phyloP scores from a whole-genome alignment of 1,284 basidiomycete species.

The Ustilago nuda region DNA sequence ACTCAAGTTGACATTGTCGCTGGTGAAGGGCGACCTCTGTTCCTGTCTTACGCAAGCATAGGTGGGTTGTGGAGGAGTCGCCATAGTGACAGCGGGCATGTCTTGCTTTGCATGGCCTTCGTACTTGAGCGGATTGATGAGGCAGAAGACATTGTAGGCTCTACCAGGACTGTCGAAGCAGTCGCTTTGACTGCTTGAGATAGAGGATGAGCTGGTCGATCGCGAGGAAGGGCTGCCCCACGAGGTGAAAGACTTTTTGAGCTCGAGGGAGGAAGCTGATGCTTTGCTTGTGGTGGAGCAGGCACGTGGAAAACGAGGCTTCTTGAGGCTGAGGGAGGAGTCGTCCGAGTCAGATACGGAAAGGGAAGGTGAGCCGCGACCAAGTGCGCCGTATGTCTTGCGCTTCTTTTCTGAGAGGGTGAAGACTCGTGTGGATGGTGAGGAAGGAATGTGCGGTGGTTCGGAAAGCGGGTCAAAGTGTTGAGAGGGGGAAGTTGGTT shows the following conservation, averaged over 20 bases:
- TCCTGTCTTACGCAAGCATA: background rate
- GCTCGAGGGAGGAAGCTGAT: slow-evolving; percentile 13
- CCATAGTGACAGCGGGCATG: slow-evolving; percentile 41
- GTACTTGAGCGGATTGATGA: slow-evolving; percentile 16
- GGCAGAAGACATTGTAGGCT: slow-evolving; percentile 24
- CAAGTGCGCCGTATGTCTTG: slow-evolving; percentile 33
- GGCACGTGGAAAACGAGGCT: slow-evolving; percentile 21
- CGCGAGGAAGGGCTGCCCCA: slow-evolving; percentile 34
- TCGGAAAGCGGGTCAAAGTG: background rate
- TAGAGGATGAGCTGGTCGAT: slow-evolving; percentile 25
- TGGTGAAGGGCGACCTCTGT: slow-evolving; percentile 18
- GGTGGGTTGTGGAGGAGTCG: background rate
- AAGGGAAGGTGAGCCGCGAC: slow-evolving; percentile 3
- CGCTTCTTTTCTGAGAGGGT: slow-evolving; percentile 28
- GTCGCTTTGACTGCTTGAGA: slow-evolving; percentile 22
- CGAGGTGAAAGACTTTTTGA: slow-evolving; percentile 9
- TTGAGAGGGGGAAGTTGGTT: background rate
- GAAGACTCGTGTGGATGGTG: slow-evolving; percentile 13
- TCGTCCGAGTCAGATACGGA: slow-evolving; percentile 16
- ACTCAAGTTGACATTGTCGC: slow-evolving; percentile 1
- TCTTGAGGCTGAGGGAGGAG: slow-evolving; percentile 14
- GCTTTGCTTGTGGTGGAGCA: slow-evolving; percentile 11
- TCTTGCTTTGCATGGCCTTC: slow-evolving; percentile 4
- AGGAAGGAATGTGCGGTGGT: background rate
- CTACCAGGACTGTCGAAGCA: slow-evolving; percentile 22